Evolutionary conservation across 2,329 filamentous ascomycete genomes (phyloP).

Genomic region (Aspergillus candidus): DNA sequence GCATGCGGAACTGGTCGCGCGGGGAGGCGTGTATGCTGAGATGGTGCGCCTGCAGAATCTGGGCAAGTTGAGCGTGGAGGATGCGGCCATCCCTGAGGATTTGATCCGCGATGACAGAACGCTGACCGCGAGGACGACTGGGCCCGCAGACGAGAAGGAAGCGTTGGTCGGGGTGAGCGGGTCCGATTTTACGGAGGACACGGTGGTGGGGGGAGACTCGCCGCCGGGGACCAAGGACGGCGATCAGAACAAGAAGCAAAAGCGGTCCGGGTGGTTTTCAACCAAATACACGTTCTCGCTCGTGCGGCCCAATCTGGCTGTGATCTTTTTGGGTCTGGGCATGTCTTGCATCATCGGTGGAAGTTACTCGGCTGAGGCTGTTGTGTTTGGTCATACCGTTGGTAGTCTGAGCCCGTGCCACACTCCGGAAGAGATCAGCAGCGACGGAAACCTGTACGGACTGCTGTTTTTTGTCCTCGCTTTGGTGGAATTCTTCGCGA

Average conservation of each 20-base stretch:
- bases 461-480: conserved; percentile 56
- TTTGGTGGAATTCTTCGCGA: conserved; percentile 52
- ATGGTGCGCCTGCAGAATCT: conserved; percentile 45
- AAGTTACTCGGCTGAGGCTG: conserved; percentile 50
- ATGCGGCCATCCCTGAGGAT: conserved; percentile 11
- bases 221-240: conserved; percentile 8
- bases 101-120: conserved; percentile 14
- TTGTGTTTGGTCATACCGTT: conserved; percentile 56
- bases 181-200: conserved; percentile 17
- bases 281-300: conserved; percentile 32
- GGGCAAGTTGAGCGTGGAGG: conserved; percentile 18
- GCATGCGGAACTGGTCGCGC: conserved; percentile 26
- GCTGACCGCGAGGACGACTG: conserved; percentile 4
- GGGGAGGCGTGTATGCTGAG: conserved; percentile 42
- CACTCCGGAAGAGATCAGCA: conserved; percentile 42
- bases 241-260: conserved; percentile 13
- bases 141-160: conserved; percentile 16
- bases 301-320: conserved; percentile 39
- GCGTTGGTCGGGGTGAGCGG: conserved; percentile 10
- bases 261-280: conserved; percentile 19
- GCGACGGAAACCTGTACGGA: conserved; percentile 48
- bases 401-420: conserved; percentile 52
- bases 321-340: conserved; percentile 45
- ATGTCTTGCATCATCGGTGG: conserved; percentile 51
- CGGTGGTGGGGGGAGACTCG: conserved; percentile 8